Conservation (phyloP, 495 filamentous ascomycete species). For the Neurospora tetraspora region DNA sequence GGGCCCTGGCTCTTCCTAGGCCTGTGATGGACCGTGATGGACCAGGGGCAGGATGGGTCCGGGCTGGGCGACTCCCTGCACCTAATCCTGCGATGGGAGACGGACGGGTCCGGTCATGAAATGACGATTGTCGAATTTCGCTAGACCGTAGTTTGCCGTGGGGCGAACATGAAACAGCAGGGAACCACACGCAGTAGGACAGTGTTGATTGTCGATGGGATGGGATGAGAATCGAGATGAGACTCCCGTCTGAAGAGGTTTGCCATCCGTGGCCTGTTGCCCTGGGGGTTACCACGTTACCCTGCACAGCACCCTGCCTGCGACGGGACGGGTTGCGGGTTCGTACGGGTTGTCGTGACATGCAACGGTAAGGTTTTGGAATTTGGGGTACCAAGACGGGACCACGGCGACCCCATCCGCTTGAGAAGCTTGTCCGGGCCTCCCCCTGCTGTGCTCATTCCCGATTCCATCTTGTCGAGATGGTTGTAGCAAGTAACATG, state of each 20-base stretch:
- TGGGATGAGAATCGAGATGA: background rate
- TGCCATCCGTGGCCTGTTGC: background rate
- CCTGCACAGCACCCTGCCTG: background rate
- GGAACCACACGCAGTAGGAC: background rate
- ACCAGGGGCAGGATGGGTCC: background rate
- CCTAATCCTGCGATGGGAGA: background rate
- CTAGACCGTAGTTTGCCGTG: constrained; percentile 17
- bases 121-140: constrained; percentile 16
- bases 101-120: background rate
- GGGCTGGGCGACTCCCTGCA: background rate
- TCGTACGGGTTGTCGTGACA: background rate
- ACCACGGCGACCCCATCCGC: background rate
- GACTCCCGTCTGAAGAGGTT: background rate
- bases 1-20: background rate
- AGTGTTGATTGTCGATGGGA: background rate
- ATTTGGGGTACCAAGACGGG: background rate
- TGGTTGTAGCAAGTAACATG: background rate
- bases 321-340: background rate
- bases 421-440: background rate
- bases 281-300: background rate
- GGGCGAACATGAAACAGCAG: constrained; percentile 5
- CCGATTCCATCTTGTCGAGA: background rate
- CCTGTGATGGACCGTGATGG: background rate
- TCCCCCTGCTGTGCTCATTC: background rate
- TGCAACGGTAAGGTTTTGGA: background rate